Evolutionary conservation across 2,329 filamentous ascomycete genomes (phyloP), one percentile per base, ranked within the genome.

Genomic region (Lachnellula suecica): DNA sequence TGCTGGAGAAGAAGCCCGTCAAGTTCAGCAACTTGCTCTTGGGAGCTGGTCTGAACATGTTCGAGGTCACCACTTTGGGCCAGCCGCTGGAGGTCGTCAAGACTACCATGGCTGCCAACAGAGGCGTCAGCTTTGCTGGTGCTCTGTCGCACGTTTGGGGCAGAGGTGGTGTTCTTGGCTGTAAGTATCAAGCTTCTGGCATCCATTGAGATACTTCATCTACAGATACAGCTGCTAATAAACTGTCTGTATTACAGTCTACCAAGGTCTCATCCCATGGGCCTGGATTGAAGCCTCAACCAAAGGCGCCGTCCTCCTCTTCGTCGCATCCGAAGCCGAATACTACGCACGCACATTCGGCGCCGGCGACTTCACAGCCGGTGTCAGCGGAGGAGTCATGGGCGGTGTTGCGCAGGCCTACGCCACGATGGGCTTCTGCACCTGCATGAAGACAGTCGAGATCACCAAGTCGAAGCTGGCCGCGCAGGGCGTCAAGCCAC

Each of bases 221-320:
- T n/a, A n/a, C n/a, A n/a, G n/a, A n/a, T n/a, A n/a, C n/a, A n/a
- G n/a, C 8, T 31, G n/a, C 43, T 45, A 17, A 45, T 42, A 44
- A 54, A 29, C 42, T 35, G 34, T 41, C 44, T 43, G 48, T 54
- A 57, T 42, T 53, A 61, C 70, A 97, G 93, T 97, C 81, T 99
- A 97, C 82, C 94, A 99, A 81, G 94, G 94, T 74, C 89, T 99
- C 67, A 97, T 99, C 72, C 94, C 94, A 60, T 97, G 93, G 93
- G 94, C 94, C 74, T 99, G 94, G 94, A 97, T 99, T 77, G 94
- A 99, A 83, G 94, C 94, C 71, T 97, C 93, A 69, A 97, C 94
- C 77, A 99, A 99, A 79, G 94, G 94, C 72, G 94, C 94, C 67
- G 94, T 99, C 66, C 89, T 99, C 69, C 89, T 99, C 74, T 99